Evolutionary conservation across 1,139 yeast genomes (phyloP), one percentile per base, ranked within the genome.

Genomic region (Pichia inconspicua): DNA sequence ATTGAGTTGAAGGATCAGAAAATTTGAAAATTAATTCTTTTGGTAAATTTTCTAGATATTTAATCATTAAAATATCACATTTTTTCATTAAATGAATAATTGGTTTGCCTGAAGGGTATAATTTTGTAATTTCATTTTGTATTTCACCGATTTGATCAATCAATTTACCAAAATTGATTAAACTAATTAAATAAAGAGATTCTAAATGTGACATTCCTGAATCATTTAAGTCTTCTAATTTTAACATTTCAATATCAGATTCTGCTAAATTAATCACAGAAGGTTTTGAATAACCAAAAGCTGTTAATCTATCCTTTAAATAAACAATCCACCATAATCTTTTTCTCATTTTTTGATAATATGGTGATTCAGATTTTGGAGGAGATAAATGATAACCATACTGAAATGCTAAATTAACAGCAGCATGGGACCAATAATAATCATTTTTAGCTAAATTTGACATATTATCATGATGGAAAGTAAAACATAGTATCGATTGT

Each of bases 261-360:
- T 85, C 94, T 48, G 80, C 84, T 53, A 84, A 70, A 58, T 82
- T 83, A 48, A 86, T 82, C 54, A 76, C 72, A 11, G 77, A 70
- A 0, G 95, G 94, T 53, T 92, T 71, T 15, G 94, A 92, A 65
- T 82, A 80, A 0, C 90, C 88, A 48, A 84, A 75, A 1, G 58
- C 57, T 5, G 80, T 79, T 49, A 78, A 72, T 22, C 89, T 69
- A 64, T 85, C 95, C 58, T 85, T 80, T 52, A 80, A 78, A 62
- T 83, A 84, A 28, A 85, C 66, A 51, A 83, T 73, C 95, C 95
- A 86, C 90, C 92, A 86, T 25, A 84, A 73, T 45, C 89, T 70
- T 55, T 83, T 74, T 78, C 86, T 80, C 48, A 80, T 67, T 50
- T 77, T 75, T 59, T 78, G 77, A 49, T 82, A 85, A 35, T 57